Percentiles rank a stretch among this genome's conserved stretches.
phyloP scores from a whole-genome alignment of 306 rosid species.

The Dryas drummondii region DNA sequence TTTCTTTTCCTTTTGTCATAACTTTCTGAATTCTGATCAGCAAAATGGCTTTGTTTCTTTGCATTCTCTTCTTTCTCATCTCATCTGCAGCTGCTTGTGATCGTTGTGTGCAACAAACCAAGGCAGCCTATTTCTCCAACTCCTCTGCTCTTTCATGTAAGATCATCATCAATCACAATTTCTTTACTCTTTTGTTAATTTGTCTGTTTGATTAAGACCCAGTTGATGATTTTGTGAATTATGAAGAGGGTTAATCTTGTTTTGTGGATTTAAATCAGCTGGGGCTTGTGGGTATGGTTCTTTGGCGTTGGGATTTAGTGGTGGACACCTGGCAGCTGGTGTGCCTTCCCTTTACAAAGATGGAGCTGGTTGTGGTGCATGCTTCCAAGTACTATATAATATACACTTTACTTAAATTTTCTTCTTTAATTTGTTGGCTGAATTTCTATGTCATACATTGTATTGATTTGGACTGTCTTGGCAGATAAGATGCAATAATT shows the following conservation, averaged over 20 bases:
- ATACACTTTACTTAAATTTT: no score
- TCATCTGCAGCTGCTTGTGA: constrained; percentile 68
- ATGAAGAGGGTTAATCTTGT: constrained; percentile 18
- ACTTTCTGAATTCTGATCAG: constrained; percentile 11
- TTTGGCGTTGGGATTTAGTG: constrained; percentile 46
- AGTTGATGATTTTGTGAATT: constrained; percentile 1
- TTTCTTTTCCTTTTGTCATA: constrained; percentile 11
- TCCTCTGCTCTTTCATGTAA: constrained; percentile 65
- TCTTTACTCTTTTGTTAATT: not conserved
- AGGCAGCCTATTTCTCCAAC: constrained; percentile 54
- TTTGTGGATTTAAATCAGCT: constrained; percentile 44
- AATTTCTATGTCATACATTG: not conserved
- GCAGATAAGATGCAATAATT: constrained; percentile 82
- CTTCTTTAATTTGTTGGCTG: not conserved
- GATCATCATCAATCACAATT: not conserved
- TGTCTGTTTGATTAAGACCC: not conserved
- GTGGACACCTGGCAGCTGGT: constrained; percentile 65
- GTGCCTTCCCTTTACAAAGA: constrained; percentile 59
- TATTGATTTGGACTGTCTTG: constrained; percentile 8
- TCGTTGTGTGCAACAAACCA: constrained; percentile 62
- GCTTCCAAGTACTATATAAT: constrained; percentile 58
- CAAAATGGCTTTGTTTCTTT: constrained; percentile 45
- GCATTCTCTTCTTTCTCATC: constrained; percentile 31
- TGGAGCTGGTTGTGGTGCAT: constrained; percentile 91
- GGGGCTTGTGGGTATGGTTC: constrained; percentile 97